Base-by-base conservation (phyloP, 225 moss, liverwort and hornwort species). In the Bryoerythrophyllum caledonicum region DNA sequence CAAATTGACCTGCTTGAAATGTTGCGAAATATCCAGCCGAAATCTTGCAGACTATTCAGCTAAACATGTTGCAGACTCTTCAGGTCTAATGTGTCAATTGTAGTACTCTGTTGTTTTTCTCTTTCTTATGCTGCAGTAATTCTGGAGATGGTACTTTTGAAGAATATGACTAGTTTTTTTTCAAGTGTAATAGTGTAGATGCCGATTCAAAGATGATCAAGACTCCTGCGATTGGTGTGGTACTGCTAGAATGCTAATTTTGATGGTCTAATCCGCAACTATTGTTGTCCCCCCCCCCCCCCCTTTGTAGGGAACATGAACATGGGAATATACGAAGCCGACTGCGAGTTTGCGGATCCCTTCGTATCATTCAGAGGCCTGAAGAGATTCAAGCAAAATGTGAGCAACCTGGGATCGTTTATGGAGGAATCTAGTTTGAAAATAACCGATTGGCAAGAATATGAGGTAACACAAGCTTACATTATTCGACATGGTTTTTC, bases 301-400 rank as follows among this genome's bases (percentile, higher is more conserved):
- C 32, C n/a, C n/a, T n/a, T n/a, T 32, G 68, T 56, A 99, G 99
- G 99, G 72, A 92, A 95, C 49, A 99, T 99, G 95, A 86, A 66
- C 13, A 91, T 87, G 78, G 85, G 86, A 6, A 92, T 99, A 66
- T 99, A 99, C 53, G 99, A 93, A 76, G 68, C 80, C 62, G 88
- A 99, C 28, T 99, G 99, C 68, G 99, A 99, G 70, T 99, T 99
- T 85, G 99, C 99, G 65, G 99, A 99, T 75, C 99, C 99, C 37
- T 99, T 99, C 67, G 99, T 99, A 17, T 95, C 99, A 1, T 95
- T 93, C 86, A 99, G 87, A 90, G 99, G 99, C 48, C 64, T 99
- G 78, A 95, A 87, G 72, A 91, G 99, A 56, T 99, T 99, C 76
- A 95, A 91, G 83, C 95, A 95, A 80, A 99, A 99, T 80, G 99